Evolutionary conservation across 2,329 filamentous ascomycete genomes (phyloP).

Genomic region (Fusarium euwallaceae): DNA sequence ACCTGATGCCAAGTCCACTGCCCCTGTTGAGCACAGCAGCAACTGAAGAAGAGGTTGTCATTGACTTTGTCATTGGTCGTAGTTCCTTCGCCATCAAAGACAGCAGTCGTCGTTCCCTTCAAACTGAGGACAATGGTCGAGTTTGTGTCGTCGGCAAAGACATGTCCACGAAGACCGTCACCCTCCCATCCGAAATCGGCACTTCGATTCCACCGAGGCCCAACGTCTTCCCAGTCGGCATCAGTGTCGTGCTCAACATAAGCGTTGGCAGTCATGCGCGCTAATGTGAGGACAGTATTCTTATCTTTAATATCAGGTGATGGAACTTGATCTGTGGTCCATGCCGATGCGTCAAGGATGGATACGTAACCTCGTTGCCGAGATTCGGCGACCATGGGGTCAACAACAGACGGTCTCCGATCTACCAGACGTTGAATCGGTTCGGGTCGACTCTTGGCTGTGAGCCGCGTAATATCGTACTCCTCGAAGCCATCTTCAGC

Average conservation of each 20-base stretch:
- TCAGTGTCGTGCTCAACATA: constrained; percentile 81
- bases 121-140: constrained; percentile 90
- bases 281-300: constrained; percentile 84
- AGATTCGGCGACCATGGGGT: constrained; percentile 81
- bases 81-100: constrained; percentile 97
- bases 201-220: constrained; percentile 84
- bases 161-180: constrained; percentile 90
- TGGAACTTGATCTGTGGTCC: constrained; percentile 83
- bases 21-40: constrained; percentile 94
- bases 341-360: constrained; percentile 78
- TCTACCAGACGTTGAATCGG: constrained; percentile 87
- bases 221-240: constrained; percentile 87
- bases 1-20: constrained; percentile 92
- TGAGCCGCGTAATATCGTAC: constrained; percentile 65
- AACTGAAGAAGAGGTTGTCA: constrained; percentile 98
- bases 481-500: constrained; percentile 69
- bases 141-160: constrained; percentile 90
- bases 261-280: constrained; percentile 89
- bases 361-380: constrained; percentile 76
- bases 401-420: constrained; percentile 80
- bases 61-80: constrained; percentile 98
- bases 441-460: constrained; percentile 72
- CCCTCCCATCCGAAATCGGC: constrained; percentile 92
- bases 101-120: constrained; percentile 90
- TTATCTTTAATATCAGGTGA: constrained; percentile 89